Conservation (phyloP, 2,329 filamentous ascomycete genomes). For the Bisporella sp. region DNA sequence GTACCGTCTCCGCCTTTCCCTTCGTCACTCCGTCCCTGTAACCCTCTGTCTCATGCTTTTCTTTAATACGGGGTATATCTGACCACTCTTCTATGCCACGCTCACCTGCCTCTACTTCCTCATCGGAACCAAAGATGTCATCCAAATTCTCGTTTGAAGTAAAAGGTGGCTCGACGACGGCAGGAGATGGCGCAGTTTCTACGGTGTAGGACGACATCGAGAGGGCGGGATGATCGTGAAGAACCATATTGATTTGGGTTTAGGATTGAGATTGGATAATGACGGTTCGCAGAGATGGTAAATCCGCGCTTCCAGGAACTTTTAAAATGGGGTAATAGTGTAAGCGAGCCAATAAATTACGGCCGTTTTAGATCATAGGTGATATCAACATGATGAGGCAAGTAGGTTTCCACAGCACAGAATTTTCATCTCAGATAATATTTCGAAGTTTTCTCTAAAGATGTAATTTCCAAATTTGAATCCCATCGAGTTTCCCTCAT, state of each 20-base stretch:
- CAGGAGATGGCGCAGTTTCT: not conserved
- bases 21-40: conserved; percentile 81
- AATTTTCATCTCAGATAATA: too few relatives aligned
- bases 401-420: too few relatives aligned
- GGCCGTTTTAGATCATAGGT: too few relatives aligned
- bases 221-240: not conserved
- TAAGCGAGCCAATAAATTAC: too few relatives aligned
- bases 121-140: conserved; percentile 26
- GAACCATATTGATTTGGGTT: not conserved
- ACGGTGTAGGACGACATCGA: not conserved
- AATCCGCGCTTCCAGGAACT: too few relatives aligned
- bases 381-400: too few relatives aligned
- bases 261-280: not conserved
- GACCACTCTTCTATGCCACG: conserved; percentile 19
- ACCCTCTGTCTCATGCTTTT: conserved; percentile 56
- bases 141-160: conserved; percentile 22
- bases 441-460: too few relatives aligned
- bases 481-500: too few relatives aligned
- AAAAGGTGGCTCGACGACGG: not conserved
- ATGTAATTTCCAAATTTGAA: too few relatives aligned
- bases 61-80: conserved; percentile 25
- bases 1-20: conserved; percentile 70
- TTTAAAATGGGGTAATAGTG: too few relatives aligned
- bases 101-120: not conserved
- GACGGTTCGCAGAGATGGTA: not conserved